phyloP scores from a whole-genome alignment of 805 yeast genomes.

The Ogataea corticis region DNA sequence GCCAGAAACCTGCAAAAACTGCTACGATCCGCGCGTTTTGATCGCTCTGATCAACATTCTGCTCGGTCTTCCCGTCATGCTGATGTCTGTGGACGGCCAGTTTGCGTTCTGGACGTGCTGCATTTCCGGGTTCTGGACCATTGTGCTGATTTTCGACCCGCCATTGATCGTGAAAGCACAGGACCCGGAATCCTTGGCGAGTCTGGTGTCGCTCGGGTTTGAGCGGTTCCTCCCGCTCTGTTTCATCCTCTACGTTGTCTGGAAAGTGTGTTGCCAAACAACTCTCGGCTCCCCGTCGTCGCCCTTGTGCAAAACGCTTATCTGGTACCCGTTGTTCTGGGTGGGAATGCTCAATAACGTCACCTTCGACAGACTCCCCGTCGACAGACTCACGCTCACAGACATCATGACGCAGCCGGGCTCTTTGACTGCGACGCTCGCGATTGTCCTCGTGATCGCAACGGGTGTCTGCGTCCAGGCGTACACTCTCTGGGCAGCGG shows the following conservation, averaged over 20 bases:
- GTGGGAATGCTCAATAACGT: slow-evolving; percentile 80
- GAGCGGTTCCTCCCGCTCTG: slow-evolving; percentile 74
- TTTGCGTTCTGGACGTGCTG: slow-evolving; percentile 62
- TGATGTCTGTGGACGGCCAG: slow-evolving; percentile 40
- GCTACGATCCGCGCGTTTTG: slow-evolving; percentile 66
- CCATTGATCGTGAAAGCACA: slow-evolving; percentile 61
- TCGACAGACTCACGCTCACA: slow-evolving; percentile 72
- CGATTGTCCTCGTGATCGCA: slow-evolving; percentile 48
- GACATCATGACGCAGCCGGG: slow-evolving; percentile 81
- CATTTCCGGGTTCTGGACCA: slow-evolving; percentile 81
- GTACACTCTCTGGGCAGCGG: slow-evolving; percentile 75
- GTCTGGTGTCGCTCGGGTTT: slow-evolving; percentile 67
- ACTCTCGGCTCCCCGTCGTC: slow-evolving; percentile 45
- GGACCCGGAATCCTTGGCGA: slow-evolving; percentile 54
- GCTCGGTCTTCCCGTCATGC: slow-evolving; percentile 63
- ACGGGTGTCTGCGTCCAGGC: slow-evolving; percentile 72
- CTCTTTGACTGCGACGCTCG: slow-evolving; percentile 61
- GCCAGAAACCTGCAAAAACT: slow-evolving; percentile 57
- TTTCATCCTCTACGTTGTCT: slow-evolving; percentile 68
- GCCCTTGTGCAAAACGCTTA: slow-evolving; percentile 42
- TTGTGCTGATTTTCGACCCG: slow-evolving; percentile 74
- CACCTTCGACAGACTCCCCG: slow-evolving; percentile 85
- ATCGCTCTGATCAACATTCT: slow-evolving; percentile 59
- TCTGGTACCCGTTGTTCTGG: slow-evolving; percentile 86
- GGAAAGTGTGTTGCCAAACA: slow-evolving; percentile 54